Base-by-base conservation (phyloP, 768 basidiomycete species). In the Clitopilus passeckerianus region DNA sequence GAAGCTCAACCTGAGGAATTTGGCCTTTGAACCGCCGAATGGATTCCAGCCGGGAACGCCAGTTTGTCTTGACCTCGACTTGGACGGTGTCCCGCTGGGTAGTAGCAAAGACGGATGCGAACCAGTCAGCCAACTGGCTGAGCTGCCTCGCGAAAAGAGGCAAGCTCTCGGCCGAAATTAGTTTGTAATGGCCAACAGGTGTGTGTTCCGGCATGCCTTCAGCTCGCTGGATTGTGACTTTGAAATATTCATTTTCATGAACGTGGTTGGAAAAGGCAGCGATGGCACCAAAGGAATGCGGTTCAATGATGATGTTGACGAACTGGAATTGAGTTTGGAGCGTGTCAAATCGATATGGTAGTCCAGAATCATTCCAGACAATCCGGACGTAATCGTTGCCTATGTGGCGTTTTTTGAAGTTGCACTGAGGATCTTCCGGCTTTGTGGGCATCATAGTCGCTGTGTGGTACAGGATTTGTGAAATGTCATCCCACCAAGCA, bases 401-500 rank as follows among this genome's bases (percentile, higher is more conserved):
- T 57, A 99, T 94, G 70, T 97, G 93, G 35, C 89, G 80, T 72
- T 98, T 98, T 79, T 99, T 99, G 77, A 86, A 81, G 62, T 83
- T 87, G 65, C 83, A 86, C 54, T 84, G 80, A 1, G 85, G 84
- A 70, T 94, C 92, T 57, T 86, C 72, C 7, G 74, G 63, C 52
- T 77, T 79, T 57, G 86, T 90, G 3, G 97, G 97, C 96, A 98
- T 98, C 79, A 99, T 87, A 1, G 97, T 98, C 8, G 96, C 91
- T 2, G 94, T 90, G 72, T 98, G 97, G 70, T 91, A 99, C 57
- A 98, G 81, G 61, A 97, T 86, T 69, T 98, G 95, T 4, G 90
- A 87, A 54, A 98, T 95, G 67, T 98, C 95, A 71, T 98, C 95
- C 93, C 95, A 97, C 95, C 96, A 99, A 0, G 95, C 94, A 69